These are phyloP conservation scores for Dacryopinax spathularia DNA, from an alignment of 768 basidiomycete species.

Conservation along the genomic window DNA sequence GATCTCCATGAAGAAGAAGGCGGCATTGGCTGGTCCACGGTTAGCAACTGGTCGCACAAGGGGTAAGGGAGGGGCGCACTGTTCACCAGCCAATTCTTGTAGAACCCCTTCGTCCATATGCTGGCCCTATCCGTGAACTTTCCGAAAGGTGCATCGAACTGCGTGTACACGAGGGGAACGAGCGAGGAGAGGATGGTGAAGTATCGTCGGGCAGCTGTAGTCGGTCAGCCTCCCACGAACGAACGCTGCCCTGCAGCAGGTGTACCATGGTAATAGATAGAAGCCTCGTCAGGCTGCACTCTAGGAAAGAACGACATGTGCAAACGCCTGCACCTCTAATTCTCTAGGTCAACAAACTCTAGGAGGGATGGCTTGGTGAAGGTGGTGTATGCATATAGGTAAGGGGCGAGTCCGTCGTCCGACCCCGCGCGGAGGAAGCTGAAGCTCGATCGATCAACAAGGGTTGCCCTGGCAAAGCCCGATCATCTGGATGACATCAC, in stretches of 20 bases:
- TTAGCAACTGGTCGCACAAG: background rate
- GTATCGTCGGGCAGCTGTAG: background rate
- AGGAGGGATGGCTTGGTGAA: too few relatives aligned
- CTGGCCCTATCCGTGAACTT: background rate
- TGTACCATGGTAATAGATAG: background rate
- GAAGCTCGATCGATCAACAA: too few relatives aligned
- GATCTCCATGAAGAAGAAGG: constrained; percentile 3
- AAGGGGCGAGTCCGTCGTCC: too few relatives aligned
- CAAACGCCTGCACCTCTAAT: too few relatives aligned
- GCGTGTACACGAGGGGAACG: background rate
- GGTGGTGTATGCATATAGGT: too few relatives aligned
- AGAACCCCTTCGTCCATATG: background rate
- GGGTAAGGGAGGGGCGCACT: background rate
- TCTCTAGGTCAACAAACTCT: too few relatives aligned
- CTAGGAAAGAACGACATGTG: too few relatives aligned
- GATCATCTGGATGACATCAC: too few relatives aligned
- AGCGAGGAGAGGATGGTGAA: background rate
- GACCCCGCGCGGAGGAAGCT: too few relatives aligned
- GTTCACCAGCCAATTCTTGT: background rate
- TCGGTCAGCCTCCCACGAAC: too few relatives aligned
- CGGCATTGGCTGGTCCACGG: background rate
- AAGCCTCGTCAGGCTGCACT: background rate
- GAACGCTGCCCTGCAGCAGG: background rate
- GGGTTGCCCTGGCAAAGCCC: too few relatives aligned
- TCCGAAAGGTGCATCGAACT: background rate